Conservation (phyloP, 1,284 basidiomycete species). For the Cryptococcus sp. region DNA sequence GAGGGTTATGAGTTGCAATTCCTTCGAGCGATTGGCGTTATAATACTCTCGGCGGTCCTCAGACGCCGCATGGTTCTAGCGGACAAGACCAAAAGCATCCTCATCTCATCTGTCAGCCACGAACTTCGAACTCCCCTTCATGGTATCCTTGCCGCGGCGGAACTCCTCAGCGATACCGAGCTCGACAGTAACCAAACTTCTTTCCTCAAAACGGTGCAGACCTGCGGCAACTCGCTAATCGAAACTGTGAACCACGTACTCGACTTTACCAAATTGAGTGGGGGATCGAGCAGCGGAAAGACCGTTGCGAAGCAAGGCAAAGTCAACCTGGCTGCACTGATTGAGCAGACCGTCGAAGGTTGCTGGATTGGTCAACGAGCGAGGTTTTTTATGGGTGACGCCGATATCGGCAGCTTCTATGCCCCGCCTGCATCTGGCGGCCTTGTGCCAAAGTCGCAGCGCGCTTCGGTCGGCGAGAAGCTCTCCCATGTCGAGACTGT, state of each 20-base stretch:
- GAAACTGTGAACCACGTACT: slow-evolving; percentile 88
- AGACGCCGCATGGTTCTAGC: slow-evolving; percentile 91
- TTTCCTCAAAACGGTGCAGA: slow-evolving; percentile 66
- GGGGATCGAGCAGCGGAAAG: slow-evolving; percentile 66
- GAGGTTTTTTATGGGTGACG: slow-evolving; percentile 66
- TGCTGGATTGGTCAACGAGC: slow-evolving; percentile 93
- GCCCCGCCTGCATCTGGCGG: slow-evolving; percentile 60
- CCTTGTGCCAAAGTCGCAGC: slow-evolving; percentile 58
- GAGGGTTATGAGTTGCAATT: slow-evolving; percentile 93
- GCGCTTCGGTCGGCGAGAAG: slow-evolving; percentile 32
- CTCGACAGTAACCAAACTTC: slow-evolving; percentile 80
- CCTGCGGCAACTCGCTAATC: slow-evolving; percentile 57
- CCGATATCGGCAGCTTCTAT: slow-evolving; percentile 87
- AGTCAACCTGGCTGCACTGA: slow-evolving; percentile 81
- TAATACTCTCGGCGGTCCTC: slow-evolving; percentile 89
- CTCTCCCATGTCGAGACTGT: slow-evolving; percentile 66
- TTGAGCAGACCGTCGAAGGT: slow-evolving; percentile 94
- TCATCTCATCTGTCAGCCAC: slow-evolving; percentile 77
- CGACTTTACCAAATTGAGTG: slow-evolving; percentile 93
- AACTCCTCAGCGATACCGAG: slow-evolving; percentile 78
- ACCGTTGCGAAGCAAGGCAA: slow-evolving; percentile 62
- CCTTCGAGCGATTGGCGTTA: slow-evolving; percentile 83
- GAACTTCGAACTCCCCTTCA: slow-evolving; percentile 88
- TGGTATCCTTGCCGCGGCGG: slow-evolving; percentile 87
- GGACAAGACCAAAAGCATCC: slow-evolving; percentile 64